Evolutionary conservation across 2,329 filamentous ascomycete genomes (phyloP).

Genomic region (Talaromyces islandicus): DNA sequence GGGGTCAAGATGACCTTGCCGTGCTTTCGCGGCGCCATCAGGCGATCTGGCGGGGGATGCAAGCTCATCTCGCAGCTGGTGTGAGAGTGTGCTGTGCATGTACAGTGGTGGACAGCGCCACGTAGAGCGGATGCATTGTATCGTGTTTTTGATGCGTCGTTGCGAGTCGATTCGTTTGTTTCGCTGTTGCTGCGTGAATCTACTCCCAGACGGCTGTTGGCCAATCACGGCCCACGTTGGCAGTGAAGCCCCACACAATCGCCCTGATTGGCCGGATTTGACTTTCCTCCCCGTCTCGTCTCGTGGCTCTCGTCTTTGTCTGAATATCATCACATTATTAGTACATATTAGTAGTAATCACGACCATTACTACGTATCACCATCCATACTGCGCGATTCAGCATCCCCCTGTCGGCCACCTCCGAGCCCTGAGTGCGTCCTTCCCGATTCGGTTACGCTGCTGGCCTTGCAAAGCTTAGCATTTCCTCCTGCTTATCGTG

Average conservation of each 20-base stretch:
- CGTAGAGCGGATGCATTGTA: neutral
- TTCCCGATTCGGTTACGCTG: neutral
- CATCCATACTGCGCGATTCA: neutral
- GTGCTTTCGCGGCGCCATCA: constrained; percentile 4
- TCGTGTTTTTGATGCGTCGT: neutral
- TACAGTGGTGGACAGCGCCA: neutral
- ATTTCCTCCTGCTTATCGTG: neutral
- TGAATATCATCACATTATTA: neutral
- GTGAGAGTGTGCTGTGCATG: neutral
- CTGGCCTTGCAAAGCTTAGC: neutral
- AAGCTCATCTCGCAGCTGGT: neutral
- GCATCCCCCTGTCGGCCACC: neutral
- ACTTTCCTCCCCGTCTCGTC: neutral
- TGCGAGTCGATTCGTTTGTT: neutral
- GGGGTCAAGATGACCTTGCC: constrained; percentile 7
- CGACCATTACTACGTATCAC: no score
- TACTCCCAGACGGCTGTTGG: neutral
- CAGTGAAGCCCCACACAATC: neutral
- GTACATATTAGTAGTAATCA: no score
- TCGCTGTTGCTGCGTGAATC: neutral
- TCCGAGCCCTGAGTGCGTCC: neutral
- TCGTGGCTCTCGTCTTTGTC: neutral
- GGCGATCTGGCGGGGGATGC: neutral
- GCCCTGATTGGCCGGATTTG: neutral
- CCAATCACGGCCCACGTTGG: neutral